These are phyloP conservation scores for Candida insectorum DNA, from an alignment of 805 yeast species.

Conservation along the genomic window DNA sequence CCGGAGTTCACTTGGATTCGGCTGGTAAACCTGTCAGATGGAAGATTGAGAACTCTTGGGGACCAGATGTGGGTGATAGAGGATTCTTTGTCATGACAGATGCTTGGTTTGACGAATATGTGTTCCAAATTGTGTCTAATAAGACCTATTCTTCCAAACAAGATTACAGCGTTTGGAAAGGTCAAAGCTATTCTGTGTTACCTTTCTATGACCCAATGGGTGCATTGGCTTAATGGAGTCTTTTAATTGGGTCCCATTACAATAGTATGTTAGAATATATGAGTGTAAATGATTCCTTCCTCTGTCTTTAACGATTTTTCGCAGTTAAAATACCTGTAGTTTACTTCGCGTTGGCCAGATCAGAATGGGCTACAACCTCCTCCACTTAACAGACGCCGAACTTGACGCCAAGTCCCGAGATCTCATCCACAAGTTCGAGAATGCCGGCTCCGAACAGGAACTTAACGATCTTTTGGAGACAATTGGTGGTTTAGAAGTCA, in stretches of 20 bases:
- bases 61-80: conserved; percentile 35
- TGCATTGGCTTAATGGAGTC: too few species aligned
- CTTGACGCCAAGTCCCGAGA: conserved; percentile 3
- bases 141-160: conserved; percentile 35
- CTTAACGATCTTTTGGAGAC: conserved; percentile 21
- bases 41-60: conserved; percentile 46
- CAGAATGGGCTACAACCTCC: conserved; percentile 3
- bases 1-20: conserved; percentile 74
- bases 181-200: conserved; percentile 26
- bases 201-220: conserved; percentile 45
- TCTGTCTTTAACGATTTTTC: neutral
- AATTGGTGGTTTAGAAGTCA: conserved; percentile 24
- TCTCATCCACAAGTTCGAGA: conserved; percentile 1
- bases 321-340: neutral
- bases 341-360: too few species aligned
- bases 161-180: conserved; percentile 33
- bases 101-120: conserved; percentile 42
- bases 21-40: conserved; percentile 39
- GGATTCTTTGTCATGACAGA: conserved; percentile 45
- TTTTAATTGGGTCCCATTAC: too few species aligned
- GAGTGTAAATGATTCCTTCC: neutral
- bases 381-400: neutral
- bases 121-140: conserved; percentile 38
- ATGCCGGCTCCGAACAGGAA: conserved; percentile 26
- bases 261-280: neutral